Evolutionary conservation across 768 basidiomycete species (phyloP).

Genomic region (Rhizopogon vulgaris): DNA sequence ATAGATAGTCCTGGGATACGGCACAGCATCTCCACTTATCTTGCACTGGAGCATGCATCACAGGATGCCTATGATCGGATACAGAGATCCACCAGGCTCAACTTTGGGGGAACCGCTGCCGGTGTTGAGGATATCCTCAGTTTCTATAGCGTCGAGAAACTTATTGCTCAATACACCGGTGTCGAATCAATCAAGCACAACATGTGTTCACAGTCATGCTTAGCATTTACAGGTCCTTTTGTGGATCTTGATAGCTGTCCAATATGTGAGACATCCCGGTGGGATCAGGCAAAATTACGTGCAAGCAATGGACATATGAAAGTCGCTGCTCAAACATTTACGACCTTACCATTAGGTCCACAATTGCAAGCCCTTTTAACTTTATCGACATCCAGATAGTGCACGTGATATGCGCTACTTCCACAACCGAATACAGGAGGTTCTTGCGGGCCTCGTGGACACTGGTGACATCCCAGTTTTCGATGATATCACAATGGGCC

Average conservation of each 20-base stretch:
- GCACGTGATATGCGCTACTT: slow-evolving; percentile 25
- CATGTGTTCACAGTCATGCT: slow-evolving; percentile 39
- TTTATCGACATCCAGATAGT: slow-evolving; percentile 15
- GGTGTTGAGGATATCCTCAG: slow-evolving; percentile 18
- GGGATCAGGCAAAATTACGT: slow-evolving; percentile 9
- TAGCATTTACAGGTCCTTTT: slow-evolving; percentile 36
- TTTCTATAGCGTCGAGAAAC: slow-evolving; percentile 8
- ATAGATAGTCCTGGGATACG: slow-evolving; percentile 4
- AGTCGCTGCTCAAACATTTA: slow-evolving; percentile 26
- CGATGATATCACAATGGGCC: slow-evolving; percentile 1
- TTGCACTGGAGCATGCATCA: slow-evolving; percentile 20
- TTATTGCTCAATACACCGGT: slow-evolving; percentile 13
- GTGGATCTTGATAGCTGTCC: slow-evolving; percentile 22
- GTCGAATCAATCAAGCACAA: slow-evolving; percentile 28
- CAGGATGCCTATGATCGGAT: slow-evolving; percentile 24
- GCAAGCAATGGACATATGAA: slow-evolving; percentile 5
- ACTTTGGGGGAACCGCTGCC: neutral
- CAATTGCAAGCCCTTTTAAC: slow-evolving; percentile 40
- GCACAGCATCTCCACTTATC: neutral
- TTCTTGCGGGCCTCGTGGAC: slow-evolving; percentile 13
- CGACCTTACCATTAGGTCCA: slow-evolving; percentile 36
- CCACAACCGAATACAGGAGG: slow-evolving; percentile 3
- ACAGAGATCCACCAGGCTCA: slow-evolving; percentile 13
- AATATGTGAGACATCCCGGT: slow-evolving; percentile 26
- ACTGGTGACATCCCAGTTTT: neutral